These are phyloP conservation scores for Rhizopogon rudus DNA, from an alignment of 768 basidiomycete genomes.

Conservation along the genomic window DNA sequence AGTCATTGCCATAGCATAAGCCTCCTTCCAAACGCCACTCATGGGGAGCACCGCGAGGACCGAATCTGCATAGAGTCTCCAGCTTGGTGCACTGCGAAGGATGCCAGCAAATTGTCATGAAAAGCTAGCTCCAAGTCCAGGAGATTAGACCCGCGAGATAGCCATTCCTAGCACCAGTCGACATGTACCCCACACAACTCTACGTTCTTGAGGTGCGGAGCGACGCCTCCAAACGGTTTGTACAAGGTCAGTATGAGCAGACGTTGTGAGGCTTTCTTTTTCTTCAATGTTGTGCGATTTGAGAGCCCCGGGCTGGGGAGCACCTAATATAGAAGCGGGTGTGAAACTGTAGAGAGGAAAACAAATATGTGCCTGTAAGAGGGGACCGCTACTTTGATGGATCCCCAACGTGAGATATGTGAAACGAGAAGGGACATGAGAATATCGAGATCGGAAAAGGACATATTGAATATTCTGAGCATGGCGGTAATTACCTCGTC, in stretches of 20 bases:
- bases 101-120: slow-evolving; percentile 52
- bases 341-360: slow-evolving; percentile 38
- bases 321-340: slow-evolving; percentile 31
- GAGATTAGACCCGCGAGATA: slow-evolving; percentile 27
- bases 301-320: slow-evolving; percentile 50
- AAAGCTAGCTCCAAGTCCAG: slow-evolving; percentile 54
- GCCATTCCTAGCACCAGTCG: slow-evolving; percentile 49
- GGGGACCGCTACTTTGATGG: slow-evolving; percentile 41
- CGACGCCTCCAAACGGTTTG: slow-evolving; percentile 46
- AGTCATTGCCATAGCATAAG: slow-evolving; percentile 10
- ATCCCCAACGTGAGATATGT: slow-evolving; percentile 49
- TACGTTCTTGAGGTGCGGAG: slow-evolving; percentile 44
- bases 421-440: slow-evolving; percentile 39
- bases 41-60: slow-evolving; percentile 41
- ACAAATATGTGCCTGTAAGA: slow-evolving; percentile 44
- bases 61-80: slow-evolving; percentile 46
- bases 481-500: no score
- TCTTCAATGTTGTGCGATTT: slow-evolving; percentile 53
- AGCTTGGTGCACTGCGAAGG: slow-evolving; percentile 46
- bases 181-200: slow-evolving; percentile 68
- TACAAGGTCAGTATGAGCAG: slow-evolving; percentile 21
- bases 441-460: slow-evolving; percentile 14
- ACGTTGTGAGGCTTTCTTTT: slow-evolving; percentile 23
- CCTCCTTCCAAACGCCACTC: slow-evolving; percentile 28
- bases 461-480: not conserved